Base-by-base conservation (phyloP, 192 early-diverging fungal genomes). In the Coemansia sp. region DNA sequence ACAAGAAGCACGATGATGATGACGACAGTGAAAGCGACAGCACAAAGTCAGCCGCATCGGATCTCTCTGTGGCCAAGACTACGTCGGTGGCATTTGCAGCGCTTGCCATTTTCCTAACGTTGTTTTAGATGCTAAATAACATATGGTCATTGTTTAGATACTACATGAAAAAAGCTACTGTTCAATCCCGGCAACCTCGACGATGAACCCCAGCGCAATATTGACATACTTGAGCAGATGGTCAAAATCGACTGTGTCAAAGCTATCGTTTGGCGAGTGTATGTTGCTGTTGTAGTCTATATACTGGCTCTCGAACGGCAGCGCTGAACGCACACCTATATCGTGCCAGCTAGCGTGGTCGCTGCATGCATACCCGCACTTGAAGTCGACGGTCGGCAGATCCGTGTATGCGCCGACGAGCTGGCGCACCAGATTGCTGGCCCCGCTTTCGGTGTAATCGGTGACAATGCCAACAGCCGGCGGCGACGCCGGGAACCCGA, bases 321-420 rank as follows among this genome's bases (percentile, higher is more conserved):
- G 85, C 0, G 88, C 84, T n/a, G 91, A 85, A 21, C 86, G 88
- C 62, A 85, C 90, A 16, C 93, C 94, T 32, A 81, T 76, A 64
- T 88, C 87, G 32, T 80, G 74, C 93, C 93, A 97, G 4, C 88
- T 88, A 11, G 92, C 95, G 70, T 97, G 92, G 73, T 97, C 95
- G 32, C 86, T 86, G 61, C 85, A 89, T 47, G 71, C 67, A 50
- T 77, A 77, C 4, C 73, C 73, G 31, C 73, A 77, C 2, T 23
- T 24, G 11, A 69, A 65, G 24, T 66, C 60, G 2, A 40, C 18
- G 12, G 64, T 57, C 0, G 58, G 49, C 42, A 66, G 38, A 11
- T 70, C 58, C 12, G 73, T 70, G 43, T 77, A 77, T 4, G 43
- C 54, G 7, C 2, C 6, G 5, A 68, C 52, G 0, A 75, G 45